Percentiles rank a stretch among this genome's conserved stretches.
phyloP scores from a whole-genome alignment of 805 yeast genomes.

The baker's yeast (Saccharomyces cerevisiae) region DNA sequence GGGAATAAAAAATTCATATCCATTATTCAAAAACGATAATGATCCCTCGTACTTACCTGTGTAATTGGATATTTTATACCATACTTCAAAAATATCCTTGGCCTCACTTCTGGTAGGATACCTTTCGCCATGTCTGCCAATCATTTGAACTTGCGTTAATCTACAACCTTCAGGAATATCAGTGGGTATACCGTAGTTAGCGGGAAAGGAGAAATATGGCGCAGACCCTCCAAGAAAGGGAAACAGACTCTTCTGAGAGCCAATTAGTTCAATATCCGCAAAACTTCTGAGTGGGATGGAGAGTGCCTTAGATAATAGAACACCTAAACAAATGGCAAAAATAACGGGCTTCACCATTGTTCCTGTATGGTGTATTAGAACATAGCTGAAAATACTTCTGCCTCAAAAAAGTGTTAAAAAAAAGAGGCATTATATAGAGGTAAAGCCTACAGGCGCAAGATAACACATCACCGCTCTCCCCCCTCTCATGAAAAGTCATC shows the following conservation, averaged over 20 bases:
- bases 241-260: constrained; percentile 31
- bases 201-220: constrained; percentile 43
- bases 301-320: background rate
- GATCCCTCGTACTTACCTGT: constrained; percentile 40
- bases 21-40: constrained; percentile 41
- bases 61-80: constrained; percentile 11
- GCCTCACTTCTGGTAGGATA: constrained; percentile 45
- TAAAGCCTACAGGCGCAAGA: too few species aligned
- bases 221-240: constrained; percentile 48
- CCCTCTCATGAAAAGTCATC: too few species aligned
- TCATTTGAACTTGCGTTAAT: constrained; percentile 59
- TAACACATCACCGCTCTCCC: too few species aligned
- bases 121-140: constrained; percentile 76
- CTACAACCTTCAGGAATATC: constrained; percentile 42
- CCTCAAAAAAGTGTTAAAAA: too few species aligned
- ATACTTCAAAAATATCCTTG: constrained; percentile 29
- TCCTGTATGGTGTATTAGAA: too few species aligned
- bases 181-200: constrained; percentile 47
- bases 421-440: too few species aligned
- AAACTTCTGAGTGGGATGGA: background rate
- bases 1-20: constrained; percentile 34
- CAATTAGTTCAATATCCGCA: constrained; percentile 5
- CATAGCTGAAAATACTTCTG: too few species aligned
- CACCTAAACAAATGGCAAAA: too few species aligned
- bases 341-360: too few species aligned